phyloP scores from a whole-genome alignment of 179 eudicot species.

The Nepenthes alata region DNA sequence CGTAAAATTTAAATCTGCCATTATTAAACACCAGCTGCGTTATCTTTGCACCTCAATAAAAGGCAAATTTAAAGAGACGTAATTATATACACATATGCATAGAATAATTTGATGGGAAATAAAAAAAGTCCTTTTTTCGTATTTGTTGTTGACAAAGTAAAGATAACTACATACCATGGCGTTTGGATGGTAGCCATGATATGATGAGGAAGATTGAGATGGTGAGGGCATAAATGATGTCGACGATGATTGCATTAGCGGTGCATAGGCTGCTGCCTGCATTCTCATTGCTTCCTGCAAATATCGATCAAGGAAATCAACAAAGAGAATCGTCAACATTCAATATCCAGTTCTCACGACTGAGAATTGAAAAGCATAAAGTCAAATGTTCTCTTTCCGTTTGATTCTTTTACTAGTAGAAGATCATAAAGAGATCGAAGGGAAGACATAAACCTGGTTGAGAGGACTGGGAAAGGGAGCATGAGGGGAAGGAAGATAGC shows the following conservation, averaged over 20 bases:
- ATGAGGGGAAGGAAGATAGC: slow-evolving; percentile 7
- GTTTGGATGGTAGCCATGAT: slow-evolving; percentile 22
- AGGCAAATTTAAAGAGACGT: neutral
- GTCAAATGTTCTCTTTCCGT: too few species aligned
- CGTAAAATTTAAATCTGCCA: too few species aligned
- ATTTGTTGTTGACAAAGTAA: too few species aligned
- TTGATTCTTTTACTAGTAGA: too few species aligned
- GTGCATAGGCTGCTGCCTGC: slow-evolving; percentile 12
- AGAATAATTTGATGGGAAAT: neutral
- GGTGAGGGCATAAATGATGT: slow-evolving; percentile 18
- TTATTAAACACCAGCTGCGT: too few species aligned
- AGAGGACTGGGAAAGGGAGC: neutral
- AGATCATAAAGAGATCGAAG: neutral
- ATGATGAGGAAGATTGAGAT: slow-evolving; percentile 21
- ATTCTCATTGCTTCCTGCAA: slow-evolving; percentile 26
- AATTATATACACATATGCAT: neutral
- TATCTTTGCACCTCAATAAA: neutral
- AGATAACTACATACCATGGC: slow-evolving; percentile 18
- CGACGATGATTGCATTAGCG: slow-evolving; percentile 19
- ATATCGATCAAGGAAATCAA: neutral
- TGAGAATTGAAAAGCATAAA: neutral
- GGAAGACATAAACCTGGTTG: slow-evolving; percentile 7
- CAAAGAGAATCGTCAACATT: neutral
- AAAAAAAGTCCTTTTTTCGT: too few species aligned
- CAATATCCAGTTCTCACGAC: neutral